Conservation (phyloP, 2,329 filamentous ascomycete species). For the Ascosphaera apis region DNA sequence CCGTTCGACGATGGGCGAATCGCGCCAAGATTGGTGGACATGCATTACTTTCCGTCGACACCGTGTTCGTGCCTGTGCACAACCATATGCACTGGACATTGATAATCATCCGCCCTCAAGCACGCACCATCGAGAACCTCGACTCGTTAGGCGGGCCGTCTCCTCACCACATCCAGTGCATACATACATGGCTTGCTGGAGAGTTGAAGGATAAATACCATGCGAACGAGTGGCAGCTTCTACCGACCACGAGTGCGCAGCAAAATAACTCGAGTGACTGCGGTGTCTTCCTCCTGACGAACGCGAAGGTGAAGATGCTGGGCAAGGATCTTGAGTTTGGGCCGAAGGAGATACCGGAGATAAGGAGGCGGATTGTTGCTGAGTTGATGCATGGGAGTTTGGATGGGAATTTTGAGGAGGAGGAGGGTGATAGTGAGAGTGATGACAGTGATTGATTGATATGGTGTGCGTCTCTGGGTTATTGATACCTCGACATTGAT, state of each 20-base stretch:
- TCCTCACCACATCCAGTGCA: constrained; percentile 11
- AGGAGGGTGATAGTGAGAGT: background rate
- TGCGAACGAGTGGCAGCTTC: constrained; percentile 21
- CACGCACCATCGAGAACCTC: constrained; percentile 24
- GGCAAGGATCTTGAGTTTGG: constrained; percentile 20
- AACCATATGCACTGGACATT: constrained; percentile 25
- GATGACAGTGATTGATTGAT: background rate
- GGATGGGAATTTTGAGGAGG: constrained; percentile 16
- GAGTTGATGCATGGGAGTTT: constrained; percentile 24
- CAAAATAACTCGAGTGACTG: constrained; percentile 27
- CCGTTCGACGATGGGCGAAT: constrained; percentile 20
- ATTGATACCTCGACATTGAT: too few relatives aligned
- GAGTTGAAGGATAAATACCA: constrained; percentile 19
- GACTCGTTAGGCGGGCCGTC: constrained; percentile 20
- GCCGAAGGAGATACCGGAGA: constrained; percentile 16
- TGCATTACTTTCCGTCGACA: constrained; percentile 21
- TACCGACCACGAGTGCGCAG: constrained; percentile 18
- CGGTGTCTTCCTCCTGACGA: constrained; percentile 27
- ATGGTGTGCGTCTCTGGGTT: background rate
- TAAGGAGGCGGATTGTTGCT: constrained; percentile 24
- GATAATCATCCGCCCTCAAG: constrained; percentile 20
- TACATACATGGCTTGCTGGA: constrained; percentile 19
- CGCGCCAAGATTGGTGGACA: constrained; percentile 25
- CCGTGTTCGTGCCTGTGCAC: constrained; percentile 26
- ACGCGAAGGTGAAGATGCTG: constrained; percentile 24